Evolutionary conservation across 257 asterid species (phyloP).

Genomic region (Solanum rostratum): DNA sequence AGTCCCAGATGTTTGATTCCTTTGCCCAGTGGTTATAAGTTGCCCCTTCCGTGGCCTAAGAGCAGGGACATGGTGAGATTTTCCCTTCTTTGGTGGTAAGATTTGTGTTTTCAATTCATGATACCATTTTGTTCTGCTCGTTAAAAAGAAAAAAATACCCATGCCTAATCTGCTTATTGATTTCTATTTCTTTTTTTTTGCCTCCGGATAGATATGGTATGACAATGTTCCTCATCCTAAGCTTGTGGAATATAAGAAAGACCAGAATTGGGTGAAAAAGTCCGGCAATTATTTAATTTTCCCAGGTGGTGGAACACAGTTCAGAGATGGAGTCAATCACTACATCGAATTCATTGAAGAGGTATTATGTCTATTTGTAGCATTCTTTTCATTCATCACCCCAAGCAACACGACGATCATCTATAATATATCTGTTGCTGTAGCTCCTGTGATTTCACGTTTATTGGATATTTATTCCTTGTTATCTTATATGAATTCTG

Average conservation of each 20-base stretch:
- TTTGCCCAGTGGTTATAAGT: slow-evolving; percentile 55
- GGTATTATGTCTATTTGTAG: slow-evolving; percentile 22
- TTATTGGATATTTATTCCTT: neutral
- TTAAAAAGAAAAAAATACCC: neutral
- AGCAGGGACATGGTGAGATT: slow-evolving; percentile 98
- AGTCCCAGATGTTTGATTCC: slow-evolving; percentile 73
- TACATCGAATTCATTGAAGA: slow-evolving; percentile 49
- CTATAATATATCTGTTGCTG: neutral
- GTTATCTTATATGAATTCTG: neutral
- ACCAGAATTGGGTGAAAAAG: slow-evolving; percentile 77
- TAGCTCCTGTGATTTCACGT: neutral
- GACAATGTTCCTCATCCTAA: slow-evolving; percentile 92
- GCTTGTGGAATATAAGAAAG: slow-evolving; percentile 95
- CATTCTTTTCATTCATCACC: neutral
- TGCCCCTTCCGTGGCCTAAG: slow-evolving; percentile 89
- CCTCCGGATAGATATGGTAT: slow-evolving; percentile 65
- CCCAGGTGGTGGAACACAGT: slow-evolving; percentile 98
- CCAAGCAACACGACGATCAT: no score
- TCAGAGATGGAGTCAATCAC: slow-evolving; percentile 60
- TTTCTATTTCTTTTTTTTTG: neutral
- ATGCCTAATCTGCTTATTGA: neutral
- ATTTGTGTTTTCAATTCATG: neutral
- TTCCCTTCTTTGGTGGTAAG: slow-evolving; percentile 54
- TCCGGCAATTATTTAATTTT: slow-evolving; percentile 60
- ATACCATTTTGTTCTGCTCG: neutral